phyloP scores from a whole-genome alignment of 2,329 filamentous ascomycete species.

The Malbranchea cinnamomea region DNA sequence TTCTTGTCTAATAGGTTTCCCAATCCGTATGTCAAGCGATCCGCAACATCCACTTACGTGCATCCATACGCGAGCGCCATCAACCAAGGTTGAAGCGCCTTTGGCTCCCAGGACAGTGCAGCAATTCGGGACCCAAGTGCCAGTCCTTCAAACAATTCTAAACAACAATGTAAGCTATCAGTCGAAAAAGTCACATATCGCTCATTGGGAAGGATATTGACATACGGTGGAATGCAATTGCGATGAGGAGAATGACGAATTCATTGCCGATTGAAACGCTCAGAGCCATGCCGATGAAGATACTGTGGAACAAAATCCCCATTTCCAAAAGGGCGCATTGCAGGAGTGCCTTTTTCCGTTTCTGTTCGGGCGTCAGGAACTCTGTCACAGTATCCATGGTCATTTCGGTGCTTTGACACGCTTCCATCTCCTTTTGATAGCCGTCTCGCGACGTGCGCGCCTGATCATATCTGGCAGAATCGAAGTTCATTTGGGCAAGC shows the following conservation, averaged over 20 bases:
- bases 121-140: conserved; percentile 22
- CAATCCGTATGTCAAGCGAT: too few relatives aligned
- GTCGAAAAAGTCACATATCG: not conserved
- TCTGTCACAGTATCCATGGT: too few relatives aligned
- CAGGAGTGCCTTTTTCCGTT: conserved; percentile 48
- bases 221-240: conserved; percentile 24
- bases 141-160: conserved; percentile 23
- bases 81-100: conserved; percentile 38
- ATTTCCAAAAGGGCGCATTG: conserved; percentile 64
- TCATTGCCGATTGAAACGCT: conserved; percentile 21
- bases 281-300: conserved; percentile 31
- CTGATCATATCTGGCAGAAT: too few relatives aligned
- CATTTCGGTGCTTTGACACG: too few relatives aligned
- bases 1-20: too few relatives aligned
- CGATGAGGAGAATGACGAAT: conserved; percentile 21
- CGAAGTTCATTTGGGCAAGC: conserved; percentile 15
- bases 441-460: too few relatives aligned
- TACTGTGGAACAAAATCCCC: conserved; percentile 64
- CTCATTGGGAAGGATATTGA: conserved; percentile 1
- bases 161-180: conserved; percentile 3
- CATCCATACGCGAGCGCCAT: conserved; percentile 65
- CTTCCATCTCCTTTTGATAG: too few relatives aligned
- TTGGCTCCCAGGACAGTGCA: conserved; percentile 16
- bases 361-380: conserved; percentile 20
- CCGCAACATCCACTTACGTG: conserved; percentile 22